phyloP scores from a whole-genome alignment of 495 filamentous ascomycete genomes.

The Glutinoglossum americanum region DNA sequence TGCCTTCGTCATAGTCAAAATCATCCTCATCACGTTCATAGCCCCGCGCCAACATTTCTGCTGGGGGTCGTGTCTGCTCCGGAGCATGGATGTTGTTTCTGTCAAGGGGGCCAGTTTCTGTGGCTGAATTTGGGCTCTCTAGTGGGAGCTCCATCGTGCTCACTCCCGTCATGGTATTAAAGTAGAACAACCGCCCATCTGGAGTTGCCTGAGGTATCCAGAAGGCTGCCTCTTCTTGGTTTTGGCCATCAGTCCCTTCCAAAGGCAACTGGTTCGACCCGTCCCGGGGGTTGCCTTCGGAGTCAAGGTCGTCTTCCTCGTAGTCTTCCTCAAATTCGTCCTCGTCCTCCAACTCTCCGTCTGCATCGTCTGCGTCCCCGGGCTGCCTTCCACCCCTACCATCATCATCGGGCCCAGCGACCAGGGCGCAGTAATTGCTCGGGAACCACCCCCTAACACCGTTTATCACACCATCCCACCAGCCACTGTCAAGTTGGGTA shows the following conservation, averaged over 20 bases:
- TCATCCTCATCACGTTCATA: slow-evolving; percentile 67
- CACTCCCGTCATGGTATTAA: slow-evolving; percentile 86
- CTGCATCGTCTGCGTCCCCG: slow-evolving; percentile 28
- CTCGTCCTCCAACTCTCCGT: slow-evolving; percentile 30
- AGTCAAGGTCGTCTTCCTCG: slow-evolving; percentile 44
- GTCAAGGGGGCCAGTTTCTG: slow-evolving; percentile 70
- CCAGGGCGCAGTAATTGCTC: slow-evolving; percentile 88
- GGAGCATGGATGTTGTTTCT: slow-evolving; percentile 72
- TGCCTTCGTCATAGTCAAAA: slow-evolving; percentile 26
- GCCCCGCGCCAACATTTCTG: slow-evolving; percentile 79
- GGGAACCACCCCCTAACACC: slow-evolving; percentile 94
- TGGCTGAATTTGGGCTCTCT: slow-evolving; percentile 62
- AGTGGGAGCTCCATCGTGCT: slow-evolving; percentile 85
- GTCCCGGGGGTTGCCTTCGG: slow-evolving; percentile 33
- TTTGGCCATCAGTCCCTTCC: slow-evolving; percentile 40
- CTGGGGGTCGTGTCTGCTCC: slow-evolving; percentile 72
- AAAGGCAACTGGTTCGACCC: slow-evolving; percentile 38
- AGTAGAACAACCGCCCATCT: slow-evolving; percentile 88
- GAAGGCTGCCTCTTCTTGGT: slow-evolving; percentile 78
- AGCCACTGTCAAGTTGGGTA: slow-evolving; percentile 90
- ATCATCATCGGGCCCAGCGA: slow-evolving; percentile 48
- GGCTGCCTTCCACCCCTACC: slow-evolving; percentile 20
- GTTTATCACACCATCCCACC: slow-evolving; percentile 97
- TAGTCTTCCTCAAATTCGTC: slow-evolving; percentile 52
- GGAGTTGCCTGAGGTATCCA: slow-evolving; percentile 97